These are phyloP conservation scores for Nemophila menziesii DNA, from an alignment of 257 asterid genomes.

Conservation along the genomic window DNA sequence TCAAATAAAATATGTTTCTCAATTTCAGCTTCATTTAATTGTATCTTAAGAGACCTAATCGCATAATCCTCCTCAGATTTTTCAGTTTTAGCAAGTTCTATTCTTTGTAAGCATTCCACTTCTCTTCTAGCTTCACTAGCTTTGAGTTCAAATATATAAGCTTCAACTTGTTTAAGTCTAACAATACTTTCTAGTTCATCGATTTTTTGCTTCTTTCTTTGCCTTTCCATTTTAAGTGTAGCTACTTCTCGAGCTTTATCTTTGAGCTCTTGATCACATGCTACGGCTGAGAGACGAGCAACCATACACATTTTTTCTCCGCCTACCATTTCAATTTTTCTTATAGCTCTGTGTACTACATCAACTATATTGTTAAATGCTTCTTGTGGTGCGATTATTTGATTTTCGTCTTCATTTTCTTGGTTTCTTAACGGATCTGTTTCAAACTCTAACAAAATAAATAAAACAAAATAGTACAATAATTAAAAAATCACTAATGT, in stretches of 20 bases:
- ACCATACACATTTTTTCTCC: constrained; percentile 82
- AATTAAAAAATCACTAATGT: not conserved
- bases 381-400: constrained; percentile 67
- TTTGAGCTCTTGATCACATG: constrained; percentile 82
- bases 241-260: constrained; percentile 78
- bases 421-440: constrained; percentile 46
- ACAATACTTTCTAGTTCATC: constrained; percentile 84
- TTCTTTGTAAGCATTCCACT: constrained; percentile 76
- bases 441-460: constrained; percentile 47
- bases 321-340: constrained; percentile 76
- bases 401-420: constrained; percentile 55
- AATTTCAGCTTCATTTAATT: constrained; percentile 85
- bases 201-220: constrained; percentile 65
- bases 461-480: not conserved
- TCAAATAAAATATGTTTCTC: constrained; percentile 81
- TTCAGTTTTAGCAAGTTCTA: constrained; percentile 72
- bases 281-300: constrained; percentile 63
- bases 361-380: constrained; percentile 85
- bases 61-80: constrained; percentile 85
- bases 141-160: constrained; percentile 80
- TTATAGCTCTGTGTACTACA: constrained; percentile 83
- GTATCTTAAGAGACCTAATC: constrained; percentile 75
- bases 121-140: constrained; percentile 88
- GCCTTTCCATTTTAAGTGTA: constrained; percentile 64
- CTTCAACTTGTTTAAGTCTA: constrained; percentile 80